Conservation (phyloP, 2,329 filamentous ascomycete species). For the Alternaria gaisen region DNA sequence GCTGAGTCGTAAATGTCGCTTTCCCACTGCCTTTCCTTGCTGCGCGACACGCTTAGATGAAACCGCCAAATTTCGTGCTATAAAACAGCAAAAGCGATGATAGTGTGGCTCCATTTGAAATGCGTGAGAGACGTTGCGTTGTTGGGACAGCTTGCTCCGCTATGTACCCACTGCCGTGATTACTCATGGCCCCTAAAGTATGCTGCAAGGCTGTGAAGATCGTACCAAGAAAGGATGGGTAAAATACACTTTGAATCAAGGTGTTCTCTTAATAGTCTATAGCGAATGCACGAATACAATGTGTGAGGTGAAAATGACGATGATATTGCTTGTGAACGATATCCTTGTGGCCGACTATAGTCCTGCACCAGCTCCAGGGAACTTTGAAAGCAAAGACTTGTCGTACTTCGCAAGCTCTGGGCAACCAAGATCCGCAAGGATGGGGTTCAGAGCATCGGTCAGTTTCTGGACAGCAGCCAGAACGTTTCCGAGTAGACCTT, state of each 20-base stretch:
- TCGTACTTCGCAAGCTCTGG: conserved; percentile 27
- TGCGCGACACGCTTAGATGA: background rate
- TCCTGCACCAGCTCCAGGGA: conserved; percentile 22
- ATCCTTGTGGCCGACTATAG: background rate
- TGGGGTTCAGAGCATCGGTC: conserved; percentile 24
- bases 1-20: background rate
- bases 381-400: conserved; percentile 22
- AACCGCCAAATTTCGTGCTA: background rate
- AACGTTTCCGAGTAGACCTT: conserved; percentile 25
- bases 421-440: conserved; percentile 22
- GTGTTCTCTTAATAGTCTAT: background rate
- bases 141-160: background rate
- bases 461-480: conserved; percentile 26
- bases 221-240: background rate
- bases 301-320: background rate
- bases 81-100: background rate
- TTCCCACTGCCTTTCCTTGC: background rate
- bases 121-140: background rate
- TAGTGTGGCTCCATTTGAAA: background rate
- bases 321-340: background rate
- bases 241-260: background rate
- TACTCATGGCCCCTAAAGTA: background rate
- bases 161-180: background rate
- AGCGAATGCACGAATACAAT: background rate
- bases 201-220: background rate